These are phyloP conservation scores for Exophiala xenobiotica DNA, from an alignment of 2,329 filamentous ascomycete genomes.

Conservation along the genomic window DNA sequence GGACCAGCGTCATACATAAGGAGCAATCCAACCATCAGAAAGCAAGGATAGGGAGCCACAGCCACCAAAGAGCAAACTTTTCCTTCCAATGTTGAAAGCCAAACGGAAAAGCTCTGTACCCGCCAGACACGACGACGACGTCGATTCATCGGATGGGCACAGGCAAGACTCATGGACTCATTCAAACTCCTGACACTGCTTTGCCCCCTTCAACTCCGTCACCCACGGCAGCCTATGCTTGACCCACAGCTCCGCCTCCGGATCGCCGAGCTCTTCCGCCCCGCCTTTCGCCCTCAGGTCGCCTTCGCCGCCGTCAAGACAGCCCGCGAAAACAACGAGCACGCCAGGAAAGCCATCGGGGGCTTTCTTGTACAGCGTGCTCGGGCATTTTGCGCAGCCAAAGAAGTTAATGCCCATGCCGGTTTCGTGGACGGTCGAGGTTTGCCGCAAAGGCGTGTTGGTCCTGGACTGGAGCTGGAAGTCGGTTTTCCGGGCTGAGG, in stretches of 20 bases:
- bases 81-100: too few relatives aligned
- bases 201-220: constrained; percentile 10
- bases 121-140: too few relatives aligned
- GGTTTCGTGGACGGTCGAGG: constrained; percentile 48
- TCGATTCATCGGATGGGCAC: too few relatives aligned
- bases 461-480: constrained; percentile 39
- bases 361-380: constrained; percentile 55
- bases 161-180: too few relatives aligned
- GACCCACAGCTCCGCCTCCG: constrained; percentile 29
- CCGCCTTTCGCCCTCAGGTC: constrained; percentile 7
- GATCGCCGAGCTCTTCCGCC: constrained; percentile 16
- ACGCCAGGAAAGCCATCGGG: constrained; percentile 47
- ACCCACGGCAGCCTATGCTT: constrained; percentile 30
- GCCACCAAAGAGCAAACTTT: too few relatives aligned
- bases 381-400: constrained; percentile 62
- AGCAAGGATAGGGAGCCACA: too few relatives aligned
- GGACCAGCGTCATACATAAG: too few relatives aligned
- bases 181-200: constrained; percentile 14
- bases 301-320: constrained; percentile 3
- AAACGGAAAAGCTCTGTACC: too few relatives aligned
- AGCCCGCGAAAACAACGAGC: constrained; percentile 46
- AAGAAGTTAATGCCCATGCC: constrained; percentile 55
- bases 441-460: constrained; percentile 51
- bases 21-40: too few relatives aligned
- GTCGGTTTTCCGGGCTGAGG: neutral